Conservation (phyloP, 257 asterid species). For the Gynochthodes officinalis region DNA sequence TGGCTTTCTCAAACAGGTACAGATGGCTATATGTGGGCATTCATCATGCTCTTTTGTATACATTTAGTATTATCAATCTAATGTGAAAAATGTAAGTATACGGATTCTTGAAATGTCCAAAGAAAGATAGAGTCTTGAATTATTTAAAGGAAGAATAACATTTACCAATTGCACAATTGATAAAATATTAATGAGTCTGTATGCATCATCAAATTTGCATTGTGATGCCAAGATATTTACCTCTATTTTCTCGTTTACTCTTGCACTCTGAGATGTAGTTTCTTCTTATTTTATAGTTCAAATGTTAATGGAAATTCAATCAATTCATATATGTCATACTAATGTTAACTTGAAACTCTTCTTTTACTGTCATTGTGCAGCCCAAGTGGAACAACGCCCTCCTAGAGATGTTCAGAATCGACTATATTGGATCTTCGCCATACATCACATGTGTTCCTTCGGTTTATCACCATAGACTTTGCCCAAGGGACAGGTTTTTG, state of each 20-base stretch:
- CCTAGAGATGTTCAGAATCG: slow-evolving; percentile 80
- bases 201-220: neutral
- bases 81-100: no score
- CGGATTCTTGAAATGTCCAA: neutral
- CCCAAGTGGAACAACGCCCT: slow-evolving; percentile 93
- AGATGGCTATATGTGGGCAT: neutral
- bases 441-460: slow-evolving; percentile 78
- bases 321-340: no score
- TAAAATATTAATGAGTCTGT: neutral
- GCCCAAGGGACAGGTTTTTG: slow-evolving; percentile 69
- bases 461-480: slow-evolving; percentile 70
- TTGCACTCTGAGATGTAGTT: neutral
- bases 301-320: neutral
- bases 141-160: neutral
- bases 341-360: neutral
- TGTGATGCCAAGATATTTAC: neutral
- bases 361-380: slow-evolving; percentile 38
- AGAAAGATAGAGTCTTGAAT: neutral
- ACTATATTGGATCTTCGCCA: slow-evolving; percentile 71
- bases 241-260: neutral
- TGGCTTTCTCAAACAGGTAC: slow-evolving; percentile 85
- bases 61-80: neutral
- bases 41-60: neutral
- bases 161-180: neutral
- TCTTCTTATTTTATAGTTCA: neutral